phyloP scores from a whole-genome alignment of 306 rosid genomes.

The Sicyos edulis region DNA sequence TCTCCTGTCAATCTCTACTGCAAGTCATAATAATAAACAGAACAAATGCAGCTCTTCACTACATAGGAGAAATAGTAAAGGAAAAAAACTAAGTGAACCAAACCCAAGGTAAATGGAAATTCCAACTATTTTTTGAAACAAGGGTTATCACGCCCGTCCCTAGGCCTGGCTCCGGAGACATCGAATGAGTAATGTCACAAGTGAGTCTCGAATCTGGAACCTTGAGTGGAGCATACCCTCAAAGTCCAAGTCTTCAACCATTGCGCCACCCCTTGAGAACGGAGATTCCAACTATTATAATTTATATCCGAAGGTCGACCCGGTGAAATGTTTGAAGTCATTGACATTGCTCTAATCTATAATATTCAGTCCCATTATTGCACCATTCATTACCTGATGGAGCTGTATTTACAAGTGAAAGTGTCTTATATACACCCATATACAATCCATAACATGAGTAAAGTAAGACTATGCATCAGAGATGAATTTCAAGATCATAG shows the following conservation, averaged over 20 bases:
- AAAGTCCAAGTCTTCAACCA: too few relatives aligned
- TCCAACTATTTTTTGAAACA: too few relatives aligned
- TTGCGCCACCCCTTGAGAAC: too few relatives aligned
- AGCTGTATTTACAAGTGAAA: background rate
- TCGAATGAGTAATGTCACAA: too few relatives aligned
- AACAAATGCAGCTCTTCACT: background rate
- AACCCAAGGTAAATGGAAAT: too few relatives aligned
- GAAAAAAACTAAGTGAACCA: background rate
- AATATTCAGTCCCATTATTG: background rate
- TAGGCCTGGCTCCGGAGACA: too few relatives aligned
- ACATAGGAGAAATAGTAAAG: background rate
- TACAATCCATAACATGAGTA: background rate
- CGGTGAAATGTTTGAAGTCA: background rate
- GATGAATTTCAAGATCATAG: background rate
- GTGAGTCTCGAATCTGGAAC: too few relatives aligned
- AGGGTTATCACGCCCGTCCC: too few relatives aligned
- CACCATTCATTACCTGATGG: conserved; percentile 3
- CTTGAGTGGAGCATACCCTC: too few relatives aligned
- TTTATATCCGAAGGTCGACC: too few relatives aligned
- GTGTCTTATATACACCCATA: conserved; percentile 11
- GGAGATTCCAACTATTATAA: too few relatives aligned
- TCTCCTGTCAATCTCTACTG: background rate
- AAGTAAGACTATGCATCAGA: background rate
- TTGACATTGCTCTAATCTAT: background rate
- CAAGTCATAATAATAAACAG: background rate